These are phyloP conservation scores for Megacollybia platyphylla DNA, from an alignment of 1,284 basidiomycete genomes.

Conservation along the genomic window DNA sequence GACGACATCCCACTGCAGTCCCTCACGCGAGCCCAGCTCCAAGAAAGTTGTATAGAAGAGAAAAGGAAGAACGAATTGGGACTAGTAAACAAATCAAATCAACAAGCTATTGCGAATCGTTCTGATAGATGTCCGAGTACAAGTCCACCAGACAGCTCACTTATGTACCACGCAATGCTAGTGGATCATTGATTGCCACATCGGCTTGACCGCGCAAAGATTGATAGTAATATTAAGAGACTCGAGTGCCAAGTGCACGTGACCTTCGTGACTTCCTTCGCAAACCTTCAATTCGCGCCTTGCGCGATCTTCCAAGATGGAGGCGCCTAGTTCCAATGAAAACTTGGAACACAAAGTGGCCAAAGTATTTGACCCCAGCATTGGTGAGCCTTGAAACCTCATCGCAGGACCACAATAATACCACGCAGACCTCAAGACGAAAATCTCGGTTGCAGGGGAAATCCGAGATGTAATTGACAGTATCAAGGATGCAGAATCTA, in stretches of 20 bases:
- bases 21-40: not conserved
- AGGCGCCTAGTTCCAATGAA: constrained; percentile 14
- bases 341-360: constrained; percentile 61
- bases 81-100: constrained; percentile 11
- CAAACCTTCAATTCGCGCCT: too few relatives aligned
- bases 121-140: too few relatives aligned
- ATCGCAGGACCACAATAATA: not conserved
- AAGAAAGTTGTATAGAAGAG: constrained; percentile 4
- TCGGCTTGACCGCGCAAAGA: too few relatives aligned
- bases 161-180: too few relatives aligned
- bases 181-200: too few relatives aligned
- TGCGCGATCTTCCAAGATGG: too few relatives aligned
- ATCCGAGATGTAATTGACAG: constrained; percentile 83
- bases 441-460: constrained; percentile 63
- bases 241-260: too few relatives aligned
- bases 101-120: too few relatives aligned
- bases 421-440: constrained; percentile 51
- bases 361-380: constrained; percentile 59
- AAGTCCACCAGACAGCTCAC: too few relatives aligned
- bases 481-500: constrained; percentile 71
- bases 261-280: too few relatives aligned
- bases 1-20: too few relatives aligned
- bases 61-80: constrained; percentile 5
- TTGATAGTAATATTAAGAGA: too few relatives aligned
- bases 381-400: constrained; percentile 27